A percentile compares a stretch with the other conserved stretches of the same genome.
Evolutionary conservation across 768 basidiomycete genomes (phyloP).

Genomic region (Infundibulicybe gibba): DNA sequence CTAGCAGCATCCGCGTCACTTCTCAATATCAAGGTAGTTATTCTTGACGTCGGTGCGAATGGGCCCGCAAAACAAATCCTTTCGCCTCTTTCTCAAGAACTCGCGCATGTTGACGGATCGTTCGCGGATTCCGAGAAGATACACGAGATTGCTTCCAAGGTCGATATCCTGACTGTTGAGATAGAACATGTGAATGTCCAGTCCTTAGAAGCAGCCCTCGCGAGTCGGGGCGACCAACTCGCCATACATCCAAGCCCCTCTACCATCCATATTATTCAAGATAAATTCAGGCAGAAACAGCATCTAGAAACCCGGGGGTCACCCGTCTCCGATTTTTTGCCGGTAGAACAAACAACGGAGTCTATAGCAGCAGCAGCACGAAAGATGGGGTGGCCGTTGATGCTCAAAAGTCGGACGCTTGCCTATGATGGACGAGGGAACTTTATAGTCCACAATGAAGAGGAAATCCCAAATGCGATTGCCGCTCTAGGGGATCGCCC

Average conservation of each 20-base stretch:
- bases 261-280: constrained; percentile 88
- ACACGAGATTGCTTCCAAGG: constrained; percentile 69
- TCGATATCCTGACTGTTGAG: constrained; percentile 90
- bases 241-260: constrained; percentile 74
- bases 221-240: constrained; percentile 21
- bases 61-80: constrained; percentile 90
- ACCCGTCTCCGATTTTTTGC: constrained; percentile 60
- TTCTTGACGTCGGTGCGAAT: constrained; percentile 80
- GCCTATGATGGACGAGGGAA: constrained; percentile 98
- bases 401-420: constrained; percentile 94
- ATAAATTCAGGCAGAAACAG: constrained; percentile 70
- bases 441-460: constrained; percentile 59
- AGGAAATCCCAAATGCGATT: constrained; percentile 49
- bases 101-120: constrained; percentile 81
- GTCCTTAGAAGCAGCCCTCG: constrained; percentile 62
- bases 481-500: constrained; percentile 58
- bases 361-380: constrained; percentile 50
- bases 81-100: constrained; percentile 42
- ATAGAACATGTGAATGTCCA: constrained; percentile 92
- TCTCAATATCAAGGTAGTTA: constrained; percentile 76
- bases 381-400: constrained; percentile 78
- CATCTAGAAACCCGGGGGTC: constrained; percentile 63
- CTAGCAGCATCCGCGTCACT: constrained; percentile 86
- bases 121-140: constrained; percentile 83
- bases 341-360: constrained; percentile 50